These are phyloP conservation scores for Pelargonium australe DNA, from an alignment of 441 rosid genomes.

Conservation along the genomic window DNA sequence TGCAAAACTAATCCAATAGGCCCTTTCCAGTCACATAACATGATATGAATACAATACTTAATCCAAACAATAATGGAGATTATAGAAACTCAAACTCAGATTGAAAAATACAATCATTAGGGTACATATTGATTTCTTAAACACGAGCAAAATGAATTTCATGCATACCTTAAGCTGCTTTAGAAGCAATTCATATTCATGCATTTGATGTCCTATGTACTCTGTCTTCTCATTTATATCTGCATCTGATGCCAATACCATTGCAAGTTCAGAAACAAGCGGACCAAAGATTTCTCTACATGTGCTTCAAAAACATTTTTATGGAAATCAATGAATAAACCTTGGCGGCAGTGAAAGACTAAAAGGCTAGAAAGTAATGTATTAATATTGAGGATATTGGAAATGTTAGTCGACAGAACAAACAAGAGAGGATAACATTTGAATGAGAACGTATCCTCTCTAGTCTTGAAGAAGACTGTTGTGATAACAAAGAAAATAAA, in stretches of 20 bases:
- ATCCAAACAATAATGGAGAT: no score
- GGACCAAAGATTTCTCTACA: conserved; percentile 34
- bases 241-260: conserved; percentile 25
- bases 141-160: no score
- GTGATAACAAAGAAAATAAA: no score
- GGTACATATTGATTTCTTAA: no score
- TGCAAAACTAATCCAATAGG: no score
- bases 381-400: background rate
- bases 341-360: background rate
- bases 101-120: conserved; percentile 7
- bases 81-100: background rate
- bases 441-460: no score
- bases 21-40: no score
- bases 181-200: conserved; percentile 48
- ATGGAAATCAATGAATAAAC: background rate
- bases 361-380: background rate
- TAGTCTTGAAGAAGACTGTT: no score
- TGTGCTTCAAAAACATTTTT: conserved; percentile 24
- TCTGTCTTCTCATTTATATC: conserved; percentile 34
- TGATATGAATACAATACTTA: no score
- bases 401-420: background rate
- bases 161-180: conserved; percentile 58
- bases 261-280: conserved; percentile 33
- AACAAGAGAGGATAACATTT: no score
- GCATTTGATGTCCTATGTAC: conserved; percentile 45